phyloP scores from a whole-genome alignment of 306 rosid species.

The Quercus suber region DNA sequence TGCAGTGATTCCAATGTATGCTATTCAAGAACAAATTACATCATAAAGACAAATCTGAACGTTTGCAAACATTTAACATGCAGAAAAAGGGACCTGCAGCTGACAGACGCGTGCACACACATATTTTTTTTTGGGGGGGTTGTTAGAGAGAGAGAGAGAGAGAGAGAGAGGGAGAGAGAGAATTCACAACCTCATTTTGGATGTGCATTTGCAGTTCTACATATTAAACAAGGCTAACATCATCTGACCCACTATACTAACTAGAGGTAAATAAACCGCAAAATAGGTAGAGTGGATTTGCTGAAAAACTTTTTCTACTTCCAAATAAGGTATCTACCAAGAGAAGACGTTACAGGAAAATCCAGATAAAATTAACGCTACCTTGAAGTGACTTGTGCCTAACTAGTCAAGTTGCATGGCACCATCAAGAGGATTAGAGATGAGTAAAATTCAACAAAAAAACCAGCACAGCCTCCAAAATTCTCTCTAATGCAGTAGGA shows the following conservation, averaged over 20 bases:
- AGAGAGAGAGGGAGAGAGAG: not conserved
- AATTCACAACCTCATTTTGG: not conserved
- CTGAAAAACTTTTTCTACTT: not conserved
- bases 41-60: too few relatives aligned
- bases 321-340: not conserved
- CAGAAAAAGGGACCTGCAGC: too few relatives aligned
- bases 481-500: slow-evolving; percentile 17
- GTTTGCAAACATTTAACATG: too few relatives aligned
- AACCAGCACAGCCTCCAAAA: slow-evolving; percentile 17
- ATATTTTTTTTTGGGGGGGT: rapidly evolving
- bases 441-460: slow-evolving; percentile 11
- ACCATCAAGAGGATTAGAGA: not conserved
- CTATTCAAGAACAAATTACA: too few relatives aligned
- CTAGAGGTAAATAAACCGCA: not conserved
- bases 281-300: not conserved
- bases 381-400: not conserved
- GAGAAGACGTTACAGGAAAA: not conserved
- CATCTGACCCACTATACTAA: not conserved
- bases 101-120: too few relatives aligned
- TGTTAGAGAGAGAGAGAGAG: not conserved
- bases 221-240: not conserved
- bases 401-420: not conserved
- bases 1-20: too few relatives aligned
- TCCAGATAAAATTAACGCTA: not conserved
- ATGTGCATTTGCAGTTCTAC: not conserved